Base-by-base conservation (phyloP, 345 rosid genomes). In the Salix arbutifolia region DNA sequence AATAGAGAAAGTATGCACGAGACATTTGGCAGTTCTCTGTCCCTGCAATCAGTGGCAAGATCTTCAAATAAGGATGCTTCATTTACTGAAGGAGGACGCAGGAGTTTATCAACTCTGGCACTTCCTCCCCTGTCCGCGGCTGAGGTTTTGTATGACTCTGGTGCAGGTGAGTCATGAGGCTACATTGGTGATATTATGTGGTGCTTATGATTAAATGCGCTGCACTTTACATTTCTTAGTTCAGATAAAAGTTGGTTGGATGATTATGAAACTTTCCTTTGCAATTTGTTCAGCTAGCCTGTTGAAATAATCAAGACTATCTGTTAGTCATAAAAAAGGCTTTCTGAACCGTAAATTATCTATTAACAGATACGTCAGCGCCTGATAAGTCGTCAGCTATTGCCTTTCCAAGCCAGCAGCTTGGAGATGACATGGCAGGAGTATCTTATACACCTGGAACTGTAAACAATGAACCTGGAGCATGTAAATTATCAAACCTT, bases 11-110 rank as follows among this genome's bases (percentile, higher is more conserved):
- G 79, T 77, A 26, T 91, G 75, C 84, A 84, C 79, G 89, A 84
- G 72, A 73, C 84, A 53, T 92, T 96, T 82, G 93, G 97, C 71
- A 90, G 96, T 87, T 91, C 97, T 16, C 46, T 90, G 77, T 93
- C 97, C 28, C 83, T 93, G 77, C 91, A 90, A 75, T 90, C 90
- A 72, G 71, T 89, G 65, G 91, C 89, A 62, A 87, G 92, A 73
- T 91, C 92, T 82, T 88, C 91, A 71, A 80, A 81, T 83, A 89
- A 87, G 81, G 97, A 86, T 84, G 58, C 81, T 42, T 80, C 85
- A 75, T 74, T 78, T 77, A 74, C 76, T 62, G 97, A 89, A 75
- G 87, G 84, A 46, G 90, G 86, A 44, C 86, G 86, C 71, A 64
- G 76, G 53, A 87, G 96, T 77, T 85, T 90, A 62, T 89, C 94